Base-by-base conservation (phyloP, 1,284 basidiomycete species). In the Gymnopus androsaceus region DNA sequence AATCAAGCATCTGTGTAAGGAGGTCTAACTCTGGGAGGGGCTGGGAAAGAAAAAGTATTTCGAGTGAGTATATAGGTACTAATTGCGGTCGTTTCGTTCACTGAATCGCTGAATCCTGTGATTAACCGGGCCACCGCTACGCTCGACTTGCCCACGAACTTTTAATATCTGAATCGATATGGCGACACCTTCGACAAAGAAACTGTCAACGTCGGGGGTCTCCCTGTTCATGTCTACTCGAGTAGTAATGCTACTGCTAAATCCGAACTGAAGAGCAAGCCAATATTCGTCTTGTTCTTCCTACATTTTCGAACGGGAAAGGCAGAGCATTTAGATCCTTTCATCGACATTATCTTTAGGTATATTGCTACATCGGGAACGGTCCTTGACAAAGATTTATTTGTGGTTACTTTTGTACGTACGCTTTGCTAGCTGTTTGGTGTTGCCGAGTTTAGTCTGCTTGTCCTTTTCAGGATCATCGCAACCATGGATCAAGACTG, bases 401-500 rank as follows among this genome's bases (percentile, higher is more conserved):
- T 82, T 12, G 65, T 88, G n/a, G 73, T 86, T 25, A 76, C 83
- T 1, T 79, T 87, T 62, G 87, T 83, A 51, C 14, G 62, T 63
- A 77, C 69, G 45, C 44, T 17, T 25, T 6, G 3, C 1, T 21
- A 15, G 4, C 15, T 53, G 11, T 28, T 54, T 25, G 34, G 23
- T 37, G n/a, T 9, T 14, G 4, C n/a, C n/a, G n/a, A n/a, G n/a
- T n/a, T n/a, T n/a, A n/a, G n/a, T n/a, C n/a, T n/a, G n/a, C n/a
- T n/a, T n/a, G n/a, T n/a, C n/a, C n/a, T n/a, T n/a, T 41, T 48
- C 59, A 92, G 90, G 90, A 93, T 63, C 89, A 91, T 62, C 78
- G 90, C 3, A 92, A 92, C 64, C 91, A 93, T 60, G 91, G 90
- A 5, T 68, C 69, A 42, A 74, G 91, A 30, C 65, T 83, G 12